Evolutionary conservation across 83 land plant species (phyloP).

Genomic region (Larix sibirica): DNA sequence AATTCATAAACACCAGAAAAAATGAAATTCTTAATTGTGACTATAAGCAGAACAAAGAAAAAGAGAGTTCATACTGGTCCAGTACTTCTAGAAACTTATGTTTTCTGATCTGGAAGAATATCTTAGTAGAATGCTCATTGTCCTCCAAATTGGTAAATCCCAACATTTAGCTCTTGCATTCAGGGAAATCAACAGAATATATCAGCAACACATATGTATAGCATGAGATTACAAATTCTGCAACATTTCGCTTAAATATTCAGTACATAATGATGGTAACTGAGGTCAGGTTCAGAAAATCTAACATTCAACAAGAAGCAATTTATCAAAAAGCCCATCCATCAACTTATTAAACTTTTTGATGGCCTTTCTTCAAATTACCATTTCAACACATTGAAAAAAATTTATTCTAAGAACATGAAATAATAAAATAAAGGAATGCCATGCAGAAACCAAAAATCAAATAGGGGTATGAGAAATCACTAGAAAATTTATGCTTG

Average conservation of each 20-base stretch:
- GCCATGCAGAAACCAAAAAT: too few species aligned
- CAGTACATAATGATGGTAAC: background rate
- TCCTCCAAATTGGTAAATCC: too few species aligned
- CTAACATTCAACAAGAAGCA: background rate
- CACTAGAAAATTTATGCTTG: too few species aligned
- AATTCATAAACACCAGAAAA: too few species aligned
- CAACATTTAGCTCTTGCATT: too few species aligned
- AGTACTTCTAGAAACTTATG: too few species aligned
- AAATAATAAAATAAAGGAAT: background rate
- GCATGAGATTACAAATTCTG: background rate
- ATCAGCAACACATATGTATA: background rate
- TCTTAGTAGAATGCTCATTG: too few species aligned
- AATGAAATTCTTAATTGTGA: too few species aligned
- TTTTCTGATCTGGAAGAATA: too few species aligned
- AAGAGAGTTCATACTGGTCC: too few species aligned
- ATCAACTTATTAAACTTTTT: background rate
- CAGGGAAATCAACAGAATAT: background rate
- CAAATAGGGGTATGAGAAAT: background rate
- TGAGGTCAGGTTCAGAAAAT: background rate
- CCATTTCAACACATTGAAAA: background rate
- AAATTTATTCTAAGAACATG: background rate
- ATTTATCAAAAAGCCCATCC: constrained; percentile 2
- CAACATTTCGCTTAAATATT: background rate
- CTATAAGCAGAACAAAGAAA: too few species aligned
- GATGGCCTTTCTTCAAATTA: background rate